Evolutionary conservation across 2,329 filamentous ascomycete genomes (phyloP).

Genomic region (Sclerotinia glacialis): DNA sequence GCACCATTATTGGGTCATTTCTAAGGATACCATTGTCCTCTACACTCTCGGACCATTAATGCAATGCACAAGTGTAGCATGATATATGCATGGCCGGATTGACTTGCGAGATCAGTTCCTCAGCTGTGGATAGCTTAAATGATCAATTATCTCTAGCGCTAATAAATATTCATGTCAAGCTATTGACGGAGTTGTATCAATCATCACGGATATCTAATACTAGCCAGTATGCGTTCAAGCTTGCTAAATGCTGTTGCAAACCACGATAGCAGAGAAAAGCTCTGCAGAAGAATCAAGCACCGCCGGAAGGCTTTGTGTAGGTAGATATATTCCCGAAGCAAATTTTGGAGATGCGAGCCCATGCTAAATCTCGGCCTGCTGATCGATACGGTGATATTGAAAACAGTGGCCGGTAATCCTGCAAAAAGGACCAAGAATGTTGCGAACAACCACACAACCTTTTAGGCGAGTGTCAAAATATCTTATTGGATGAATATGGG

Average conservation of each 20-base stretch:
- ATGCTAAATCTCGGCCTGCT: constrained; percentile 9
- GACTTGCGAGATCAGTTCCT: neutral
- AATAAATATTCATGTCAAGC: neutral
- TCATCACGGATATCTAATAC: neutral
- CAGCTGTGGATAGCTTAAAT: neutral
- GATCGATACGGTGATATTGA: neutral
- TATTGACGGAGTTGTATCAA: neutral
- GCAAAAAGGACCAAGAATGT: neutral
- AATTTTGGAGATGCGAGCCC: neutral
- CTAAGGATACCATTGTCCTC: neutral
- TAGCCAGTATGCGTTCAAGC: neutral
- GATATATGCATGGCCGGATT: constrained; percentile 2
- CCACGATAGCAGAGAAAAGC: neutral
- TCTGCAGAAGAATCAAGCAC: neutral
- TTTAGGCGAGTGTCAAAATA: neutral
- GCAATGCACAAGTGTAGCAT: constrained; percentile 9
- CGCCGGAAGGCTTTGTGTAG: neutral
- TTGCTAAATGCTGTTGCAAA: constrained; percentile 1
- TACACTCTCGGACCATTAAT: neutral
- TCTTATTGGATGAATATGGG: constrained; percentile 3
- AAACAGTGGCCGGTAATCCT: constrained; percentile 5
- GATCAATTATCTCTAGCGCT: neutral
- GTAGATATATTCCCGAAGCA: neutral
- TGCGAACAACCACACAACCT: neutral
- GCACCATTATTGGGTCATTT: neutral